Evolutionary conservation across 495 filamentous ascomycete species (phyloP).

Genomic region (Penicillium pulvis): DNA sequence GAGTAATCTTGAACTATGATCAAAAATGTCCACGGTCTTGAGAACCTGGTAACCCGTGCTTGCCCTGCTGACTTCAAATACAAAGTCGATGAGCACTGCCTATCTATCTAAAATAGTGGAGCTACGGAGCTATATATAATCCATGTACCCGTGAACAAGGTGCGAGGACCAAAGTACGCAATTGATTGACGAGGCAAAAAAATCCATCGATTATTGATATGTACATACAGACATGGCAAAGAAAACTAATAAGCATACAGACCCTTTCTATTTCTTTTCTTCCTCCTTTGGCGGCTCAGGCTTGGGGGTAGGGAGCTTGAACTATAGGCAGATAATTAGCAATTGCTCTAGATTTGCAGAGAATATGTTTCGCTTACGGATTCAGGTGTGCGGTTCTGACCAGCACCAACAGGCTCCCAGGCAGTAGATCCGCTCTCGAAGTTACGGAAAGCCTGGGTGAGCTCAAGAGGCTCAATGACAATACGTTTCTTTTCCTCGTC

Average conservation of each 20-base stretch:
- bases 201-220: constrained; percentile 45
- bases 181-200: constrained; percentile 9
- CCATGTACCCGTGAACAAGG: too few relatives aligned
- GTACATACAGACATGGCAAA: constrained; percentile 47
- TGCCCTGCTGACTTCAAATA: too few relatives aligned
- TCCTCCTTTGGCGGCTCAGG: constrained; percentile 88
- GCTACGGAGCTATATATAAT: background rate
- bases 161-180: background rate
- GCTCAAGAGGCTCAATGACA: constrained; percentile 93
- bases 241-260: constrained; percentile 44
- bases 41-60: too few relatives aligned
- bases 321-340: constrained; percentile 43
- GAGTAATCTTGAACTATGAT: too few relatives aligned
- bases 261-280: constrained; percentile 80
- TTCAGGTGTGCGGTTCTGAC: constrained; percentile 77
- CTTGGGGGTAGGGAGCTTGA: constrained; percentile 93
- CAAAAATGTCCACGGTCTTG: too few relatives aligned
- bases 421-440: constrained; percentile 79
- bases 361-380: constrained; percentile 44
- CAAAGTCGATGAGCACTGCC: too few relatives aligned
- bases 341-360: background rate
- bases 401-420: constrained; percentile 89
- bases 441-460: constrained; percentile 99
- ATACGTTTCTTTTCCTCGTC: constrained; percentile 99
- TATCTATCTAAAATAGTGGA: background rate